Base-by-base conservation (phyloP, 1,284 basidiomycete species). In the Cutaneotrichosporon sp. region DNA sequence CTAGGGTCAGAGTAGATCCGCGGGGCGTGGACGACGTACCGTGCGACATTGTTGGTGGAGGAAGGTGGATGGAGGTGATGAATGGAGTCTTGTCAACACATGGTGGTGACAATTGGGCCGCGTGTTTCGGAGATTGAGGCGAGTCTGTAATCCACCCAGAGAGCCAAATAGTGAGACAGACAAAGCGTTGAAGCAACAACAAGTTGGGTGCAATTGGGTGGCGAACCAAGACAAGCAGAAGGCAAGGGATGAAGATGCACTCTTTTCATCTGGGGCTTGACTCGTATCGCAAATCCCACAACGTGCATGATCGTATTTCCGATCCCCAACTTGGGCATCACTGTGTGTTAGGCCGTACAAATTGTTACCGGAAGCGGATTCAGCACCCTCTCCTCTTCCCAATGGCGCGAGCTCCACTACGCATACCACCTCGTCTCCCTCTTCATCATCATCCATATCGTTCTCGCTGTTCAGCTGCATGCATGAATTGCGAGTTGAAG, bases 1-100 rank as follows among this genome's bases (percentile, higher is more conserved):
- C 57, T 62, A 50, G 16, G 2, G 49, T 51, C 34, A 60, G 59
- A 18, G 26, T 38, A 5, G n/a, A 32, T 31, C 22, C n/a, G 21
- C 13, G 38, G 21, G 30, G 30, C 34, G 18, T 4, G 31, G 56
- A 38, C 5, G 47, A 42, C 56, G 26, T 32, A 58, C 61, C 50
- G 61, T 58, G 56, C 5, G 55, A 57, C 61, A 60, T 60, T n/a
- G 50, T 53, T 16, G 36, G n/a, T 31, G 30, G 22, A 14, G 14
- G 30, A 16, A 16, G 47, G 22, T 58, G 57, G 42, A 31, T 60
- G 58, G 46, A 47, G 46, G 30, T 50, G 40, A 32, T 50, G 49
- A 22, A 60, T 34, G 32, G 30, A 32, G 14, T 8, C 16, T 30
- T 58, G 57, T 58, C 57, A 58, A 58, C 57, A 58, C 42, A 18